phyloP scores from a whole-genome alignment of 106 monocot species.

The Apostasia ramifera region DNA sequence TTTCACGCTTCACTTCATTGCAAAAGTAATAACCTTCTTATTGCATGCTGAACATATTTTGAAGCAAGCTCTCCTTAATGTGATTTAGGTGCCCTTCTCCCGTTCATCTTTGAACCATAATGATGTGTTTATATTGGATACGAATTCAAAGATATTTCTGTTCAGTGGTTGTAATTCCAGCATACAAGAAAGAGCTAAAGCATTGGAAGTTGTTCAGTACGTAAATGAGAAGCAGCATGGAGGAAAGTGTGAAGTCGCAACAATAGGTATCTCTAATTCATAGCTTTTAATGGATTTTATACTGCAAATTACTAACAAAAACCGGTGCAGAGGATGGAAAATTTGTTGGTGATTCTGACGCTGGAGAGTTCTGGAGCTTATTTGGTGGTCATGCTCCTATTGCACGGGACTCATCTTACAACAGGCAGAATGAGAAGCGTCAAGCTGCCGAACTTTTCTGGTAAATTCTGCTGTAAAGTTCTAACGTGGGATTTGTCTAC shows the following conservation, averaged over 20 bases:
- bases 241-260: slow-evolving; percentile 27
- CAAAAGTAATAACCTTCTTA: slow-evolving; percentile 1
- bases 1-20: background rate
- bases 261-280: slow-evolving; percentile 22
- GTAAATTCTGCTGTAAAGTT: slow-evolving; percentile 17
- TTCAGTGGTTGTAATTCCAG: slow-evolving; percentile 45
- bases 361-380: slow-evolving; percentile 78
- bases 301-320: background rate
- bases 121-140: slow-evolving; percentile 42
- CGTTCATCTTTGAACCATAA: slow-evolving; percentile 42
- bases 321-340: slow-evolving; percentile 58
- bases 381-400: slow-evolving; percentile 92
- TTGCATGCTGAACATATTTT: background rate
- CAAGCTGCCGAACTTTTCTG: slow-evolving; percentile 40
- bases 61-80: too few relatives aligned
- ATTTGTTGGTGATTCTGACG: slow-evolving; percentile 73
- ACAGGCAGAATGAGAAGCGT: slow-evolving; percentile 9
- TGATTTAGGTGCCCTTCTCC: slow-evolving; percentile 34
- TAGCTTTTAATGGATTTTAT: background rate
- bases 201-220: slow-evolving; percentile 46
- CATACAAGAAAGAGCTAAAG: slow-evolving; percentile 47
- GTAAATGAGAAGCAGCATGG: slow-evolving; percentile 36
- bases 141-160: slow-evolving; percentile 34
- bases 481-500: background rate
- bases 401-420: slow-evolving; percentile 31